Evolutionary conservation across 164 flowering plant species (phyloP).

Genomic region (Sedum album): DNA sequence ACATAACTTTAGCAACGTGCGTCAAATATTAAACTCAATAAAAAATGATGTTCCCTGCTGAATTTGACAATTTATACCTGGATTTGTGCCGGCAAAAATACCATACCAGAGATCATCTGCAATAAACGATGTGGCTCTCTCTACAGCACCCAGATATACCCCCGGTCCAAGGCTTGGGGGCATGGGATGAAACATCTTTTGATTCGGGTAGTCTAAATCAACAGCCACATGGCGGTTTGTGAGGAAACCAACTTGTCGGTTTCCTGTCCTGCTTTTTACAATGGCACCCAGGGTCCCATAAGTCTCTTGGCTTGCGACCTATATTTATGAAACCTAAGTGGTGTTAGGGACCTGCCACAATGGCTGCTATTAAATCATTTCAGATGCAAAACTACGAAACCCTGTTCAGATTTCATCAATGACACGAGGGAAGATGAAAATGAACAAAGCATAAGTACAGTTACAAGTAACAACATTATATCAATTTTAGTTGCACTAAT

Average conservation of each 20-base stretch:
- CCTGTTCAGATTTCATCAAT: neutral
- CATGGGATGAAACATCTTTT: slow-evolving; percentile 98
- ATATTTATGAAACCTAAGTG: slow-evolving; percentile 11
- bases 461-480: neutral
- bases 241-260: slow-evolving; percentile 84
- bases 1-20: neutral
- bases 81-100: slow-evolving; percentile 92
- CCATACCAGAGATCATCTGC: slow-evolving; percentile 99
- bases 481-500: neutral
- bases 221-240: slow-evolving; percentile 98
- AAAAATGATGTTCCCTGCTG: neutral
- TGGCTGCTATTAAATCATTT: neutral
- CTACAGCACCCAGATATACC: slow-evolving; percentile 81
- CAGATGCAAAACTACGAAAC: neutral
- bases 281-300: slow-evolving; percentile 98
- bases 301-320: slow-evolving; percentile 98
- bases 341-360: slow-evolving; percentile 4
- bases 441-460: neutral
- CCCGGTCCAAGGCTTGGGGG: slow-evolving; percentile 99
- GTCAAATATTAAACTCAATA: neutral
- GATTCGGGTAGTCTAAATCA: slow-evolving; percentile 89
- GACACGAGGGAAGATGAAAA: neutral
- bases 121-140: slow-evolving; percentile 97
- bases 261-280: slow-evolving; percentile 91
- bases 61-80: slow-evolving; percentile 49